A percentile compares a stretch with the other conserved stretches of the same genome.
Conservation (phyloP, 805 yeast species). For the Teunomyces panamensis region DNA sequence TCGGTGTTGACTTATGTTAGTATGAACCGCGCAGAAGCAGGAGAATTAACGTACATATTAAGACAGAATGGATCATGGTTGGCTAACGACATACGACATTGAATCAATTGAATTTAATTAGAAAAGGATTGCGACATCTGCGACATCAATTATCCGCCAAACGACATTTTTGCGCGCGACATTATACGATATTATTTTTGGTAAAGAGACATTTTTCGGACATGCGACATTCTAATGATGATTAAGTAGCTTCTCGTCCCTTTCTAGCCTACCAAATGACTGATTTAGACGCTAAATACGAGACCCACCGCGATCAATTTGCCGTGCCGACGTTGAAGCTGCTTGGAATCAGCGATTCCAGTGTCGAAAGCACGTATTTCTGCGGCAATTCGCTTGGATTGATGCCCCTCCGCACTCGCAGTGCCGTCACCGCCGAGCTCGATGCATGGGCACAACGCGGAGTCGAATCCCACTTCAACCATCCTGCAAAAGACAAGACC, state of each 20-base stretch:
- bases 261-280: neutral
- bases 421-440: slow-evolving; percentile 61
- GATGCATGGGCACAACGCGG: slow-evolving; percentile 80
- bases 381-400: slow-evolving; percentile 95
- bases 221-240: neutral
- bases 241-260: no score
- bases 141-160: neutral
- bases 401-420: slow-evolving; percentile 67
- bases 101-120: no score
- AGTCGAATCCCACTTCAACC: slow-evolving; percentile 82
- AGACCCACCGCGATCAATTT: slow-evolving; percentile 46
- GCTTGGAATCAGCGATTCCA: slow-evolving; percentile 43
- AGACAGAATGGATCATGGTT: slow-evolving; percentile 79
- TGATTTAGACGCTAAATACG: slow-evolving; percentile 19
- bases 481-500: slow-evolving; percentile 53
- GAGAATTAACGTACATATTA: slow-evolving; percentile 57
- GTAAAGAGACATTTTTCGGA: no score
- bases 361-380: slow-evolving; percentile 49
- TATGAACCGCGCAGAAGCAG: neutral
- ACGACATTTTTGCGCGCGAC: no score
- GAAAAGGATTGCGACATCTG: neutral
- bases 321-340: slow-evolving; percentile 65
- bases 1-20: slow-evolving; percentile 68
- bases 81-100: neutral
- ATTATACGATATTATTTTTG: no score